These are phyloP conservation scores for Aspergillus ochraceoroseus DNA, from an alignment of 2,329 filamentous ascomycete genomes.

Conservation along the genomic window DNA sequence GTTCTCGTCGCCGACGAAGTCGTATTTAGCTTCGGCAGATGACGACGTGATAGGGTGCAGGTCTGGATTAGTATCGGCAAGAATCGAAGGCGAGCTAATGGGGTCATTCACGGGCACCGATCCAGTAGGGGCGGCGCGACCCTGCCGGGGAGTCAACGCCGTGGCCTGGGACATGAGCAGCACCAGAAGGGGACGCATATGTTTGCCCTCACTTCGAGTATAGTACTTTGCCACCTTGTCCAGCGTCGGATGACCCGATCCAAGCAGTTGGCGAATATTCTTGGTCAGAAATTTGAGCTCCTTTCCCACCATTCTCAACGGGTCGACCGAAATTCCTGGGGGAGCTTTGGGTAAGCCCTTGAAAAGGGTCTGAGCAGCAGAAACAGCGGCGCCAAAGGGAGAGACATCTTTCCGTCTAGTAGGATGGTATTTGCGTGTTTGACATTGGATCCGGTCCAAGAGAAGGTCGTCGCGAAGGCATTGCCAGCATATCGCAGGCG, in stretches of 20 bases:
- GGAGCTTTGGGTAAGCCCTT: conserved; percentile 41
- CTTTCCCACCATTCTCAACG: conserved; percentile 82
- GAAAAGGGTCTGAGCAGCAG: conserved; percentile 50
- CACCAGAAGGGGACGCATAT: conserved; percentile 88
- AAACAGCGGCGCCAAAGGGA: conserved; percentile 45
- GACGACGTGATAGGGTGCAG: conserved; percentile 51
- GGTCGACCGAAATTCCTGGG: conserved; percentile 69
- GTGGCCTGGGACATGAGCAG: conserved; percentile 95
- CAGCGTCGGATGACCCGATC: conserved; percentile 87
- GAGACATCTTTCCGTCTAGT: conserved; percentile 38
- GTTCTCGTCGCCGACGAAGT: conserved; percentile 46
- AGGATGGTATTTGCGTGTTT: conserved; percentile 39
- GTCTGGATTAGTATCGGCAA: conserved; percentile 78
- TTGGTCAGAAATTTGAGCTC: conserved; percentile 95
- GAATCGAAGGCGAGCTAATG: conserved; percentile 57
- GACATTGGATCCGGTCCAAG: conserved; percentile 22
- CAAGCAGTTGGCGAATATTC: conserved; percentile 87
- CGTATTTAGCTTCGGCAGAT: conserved; percentile 34
- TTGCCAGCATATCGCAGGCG: conserved; percentile 38
- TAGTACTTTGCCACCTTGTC: conserved; percentile 98
- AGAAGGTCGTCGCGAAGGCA: conserved; percentile 38
- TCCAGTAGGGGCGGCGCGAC: conserved; percentile 38
- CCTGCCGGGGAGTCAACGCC: conserved; percentile 64
- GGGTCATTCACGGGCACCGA: conserved; percentile 51
- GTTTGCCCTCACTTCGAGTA: conserved; percentile 92